Base-by-base conservation (phyloP, 1,284 basidiomycete genomes). In the Cryptococcus sp. region DNA sequence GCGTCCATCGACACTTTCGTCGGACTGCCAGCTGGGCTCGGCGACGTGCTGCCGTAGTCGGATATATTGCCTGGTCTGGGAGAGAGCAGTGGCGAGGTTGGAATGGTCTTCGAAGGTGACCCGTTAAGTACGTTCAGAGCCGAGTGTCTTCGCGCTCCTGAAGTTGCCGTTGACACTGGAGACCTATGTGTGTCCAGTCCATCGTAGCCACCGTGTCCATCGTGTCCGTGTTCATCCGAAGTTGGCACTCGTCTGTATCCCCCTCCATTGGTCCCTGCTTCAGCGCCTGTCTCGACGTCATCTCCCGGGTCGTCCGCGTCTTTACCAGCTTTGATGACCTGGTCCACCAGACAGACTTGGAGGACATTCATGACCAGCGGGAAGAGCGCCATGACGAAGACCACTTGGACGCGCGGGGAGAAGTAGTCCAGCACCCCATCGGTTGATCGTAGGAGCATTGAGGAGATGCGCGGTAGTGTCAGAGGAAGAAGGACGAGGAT, bases 301-400 rank as follows among this genome's bases (percentile, higher is more conserved):
- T 51, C 59, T 25, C 25, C 25, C 6, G 6, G 25, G 8, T 56
- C 60, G 16, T 67, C 67, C 22, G 58, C 59, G 3, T 55, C 58
- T 35, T 67, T 64, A 13, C 71, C 67, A 27, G 64, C 71, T 60
- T 79, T 80, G 70, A 80, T 76, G 49, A 79, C 56, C 49, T 76
- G 74, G 59, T 81, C 80, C 39, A 81, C 75, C 23, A 80, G 59
- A 41, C 77, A 77, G 67, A 80, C 79, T 74, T 95, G 92, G 19
- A 93, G 66, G 50, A 93, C 81, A 75, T 93, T 97, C 93, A 96
- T 96, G 58, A 88, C 82, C 61, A 94, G 87, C 1, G 94, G 94
- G 80, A 96, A 94, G 50, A 97, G 75, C 56, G 92, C 91, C 90
- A 97, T 95, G 39, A 88, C 88, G 69, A 93, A 90, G 61, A 93